These are phyloP conservation scores for Mortierella sp. DNA, from an alignment of 371 early-diverging fungal species.

Conservation along the genomic window DNA sequence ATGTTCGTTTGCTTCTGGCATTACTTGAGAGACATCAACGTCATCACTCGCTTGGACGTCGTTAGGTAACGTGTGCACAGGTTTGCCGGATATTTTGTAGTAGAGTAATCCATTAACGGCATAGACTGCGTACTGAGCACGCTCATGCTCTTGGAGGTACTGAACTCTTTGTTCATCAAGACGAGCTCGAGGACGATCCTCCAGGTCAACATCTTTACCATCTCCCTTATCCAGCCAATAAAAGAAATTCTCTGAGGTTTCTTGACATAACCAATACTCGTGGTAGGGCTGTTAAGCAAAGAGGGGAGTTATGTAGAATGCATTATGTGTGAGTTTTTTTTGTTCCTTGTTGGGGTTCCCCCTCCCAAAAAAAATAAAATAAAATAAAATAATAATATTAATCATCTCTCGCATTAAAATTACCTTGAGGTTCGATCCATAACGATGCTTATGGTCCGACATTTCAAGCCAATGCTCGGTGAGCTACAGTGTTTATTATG, in stretches of 20 bases:
- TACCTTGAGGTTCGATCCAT: conserved; percentile 60
- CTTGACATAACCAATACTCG: conserved; percentile 45
- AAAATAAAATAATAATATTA: too few relatives aligned
- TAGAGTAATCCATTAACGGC: conserved; percentile 46
- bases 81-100: conserved; percentile 29
- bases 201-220: conserved; percentile 45
- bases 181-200: conserved; percentile 33
- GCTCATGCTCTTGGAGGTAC: conserved; percentile 51
- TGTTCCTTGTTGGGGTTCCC: too few relatives aligned
- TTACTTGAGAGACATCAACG: conserved; percentile 31
- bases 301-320: background rate
- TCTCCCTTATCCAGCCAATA: conserved; percentile 59
- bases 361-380: background rate
- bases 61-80: conserved; percentile 49
- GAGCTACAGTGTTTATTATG: conserved; percentile 24
- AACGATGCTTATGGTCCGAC: conserved; percentile 57
- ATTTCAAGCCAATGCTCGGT: conserved; percentile 60
- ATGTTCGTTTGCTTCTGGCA: conserved; percentile 28
- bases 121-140: conserved; percentile 40
- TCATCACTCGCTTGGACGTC: conserved; percentile 21
- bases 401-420: background rate
- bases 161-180: conserved; percentile 46
- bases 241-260: conserved; percentile 57
- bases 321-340: background rate
- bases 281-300: conserved; percentile 39